Conservation (phyloP, 495 filamentous ascomycete genomes). For the Penicillium coprophilum region DNA sequence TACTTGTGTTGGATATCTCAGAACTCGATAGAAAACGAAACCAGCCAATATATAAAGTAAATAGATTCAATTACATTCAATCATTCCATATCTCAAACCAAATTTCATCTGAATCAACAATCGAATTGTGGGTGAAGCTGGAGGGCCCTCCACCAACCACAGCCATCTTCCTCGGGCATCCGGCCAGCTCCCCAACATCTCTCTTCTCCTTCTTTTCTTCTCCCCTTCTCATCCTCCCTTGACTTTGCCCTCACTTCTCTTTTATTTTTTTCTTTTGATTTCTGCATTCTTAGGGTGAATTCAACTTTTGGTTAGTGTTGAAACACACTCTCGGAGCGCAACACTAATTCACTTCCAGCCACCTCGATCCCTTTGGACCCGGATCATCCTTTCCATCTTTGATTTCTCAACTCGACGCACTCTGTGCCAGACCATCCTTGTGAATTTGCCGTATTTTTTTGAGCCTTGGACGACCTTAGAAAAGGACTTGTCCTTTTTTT, state of each 20-base stretch:
- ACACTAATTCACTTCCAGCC: slow-evolving; percentile 49
- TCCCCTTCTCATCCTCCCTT: slow-evolving; percentile 30
- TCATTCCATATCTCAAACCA: background rate
- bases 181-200: slow-evolving; percentile 28
- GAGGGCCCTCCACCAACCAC: slow-evolving; percentile 28
- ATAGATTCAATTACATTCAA: background rate
- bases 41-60: background rate
- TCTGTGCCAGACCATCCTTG: slow-evolving; percentile 20
- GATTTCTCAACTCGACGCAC: slow-evolving; percentile 25
- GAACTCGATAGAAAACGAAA: background rate
- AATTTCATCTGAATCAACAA: slow-evolving; percentile 12
- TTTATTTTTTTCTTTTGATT: slow-evolving; percentile 25
- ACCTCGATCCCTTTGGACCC: slow-evolving; percentile 59
- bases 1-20: background rate
- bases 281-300: slow-evolving; percentile 14
- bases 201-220: slow-evolving; percentile 30
- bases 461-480: slow-evolving; percentile 18
- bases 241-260: slow-evolving; percentile 37
- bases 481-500: slow-evolving; percentile 4
- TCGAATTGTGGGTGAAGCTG: slow-evolving; percentile 31
- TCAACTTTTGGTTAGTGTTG: slow-evolving; percentile 18
- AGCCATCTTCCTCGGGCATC: slow-evolving; percentile 29
- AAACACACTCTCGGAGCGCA: slow-evolving; percentile 12
- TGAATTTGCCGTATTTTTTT: slow-evolving; percentile 19
- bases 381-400: slow-evolving; percentile 14